These are phyloP conservation scores for Cyanidiococcus yangmingshanensis DNA, from an alignment of 23 red algal genomes.

Conservation along the genomic window DNA sequence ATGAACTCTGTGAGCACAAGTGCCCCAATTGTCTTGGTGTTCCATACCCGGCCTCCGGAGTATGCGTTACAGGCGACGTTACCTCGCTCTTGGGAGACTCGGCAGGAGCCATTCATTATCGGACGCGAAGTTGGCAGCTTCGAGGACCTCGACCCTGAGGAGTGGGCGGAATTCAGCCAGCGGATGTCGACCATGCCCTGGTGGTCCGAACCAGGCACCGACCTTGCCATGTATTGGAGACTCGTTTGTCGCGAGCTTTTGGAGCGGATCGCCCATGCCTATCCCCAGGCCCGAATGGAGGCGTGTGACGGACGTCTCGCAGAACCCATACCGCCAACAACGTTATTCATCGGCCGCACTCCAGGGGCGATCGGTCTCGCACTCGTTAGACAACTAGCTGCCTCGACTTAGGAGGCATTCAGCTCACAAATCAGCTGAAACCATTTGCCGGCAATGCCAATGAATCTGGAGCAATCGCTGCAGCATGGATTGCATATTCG, in stretches of 20 bases:
- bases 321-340: background rate
- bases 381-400: background rate
- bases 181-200: background rate
- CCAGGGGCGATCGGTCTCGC: constrained; percentile 10
- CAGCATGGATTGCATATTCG: too few relatives aligned
- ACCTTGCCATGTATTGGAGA: constrained; percentile 11
- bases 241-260: background rate
- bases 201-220: background rate
- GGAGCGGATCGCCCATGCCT: background rate
- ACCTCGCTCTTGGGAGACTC: background rate
- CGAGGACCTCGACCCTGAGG: background rate
- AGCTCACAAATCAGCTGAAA: too few relatives aligned
- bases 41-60: background rate
- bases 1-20: background rate
- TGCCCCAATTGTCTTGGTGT: background rate
- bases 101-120: background rate
- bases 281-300: background rate
- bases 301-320: background rate
- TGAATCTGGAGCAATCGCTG: too few relatives aligned
- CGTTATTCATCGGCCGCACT: background rate
- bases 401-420: too few relatives aligned
- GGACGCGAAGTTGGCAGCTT: background rate
- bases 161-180: background rate
- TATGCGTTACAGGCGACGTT: background rate
- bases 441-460: too few relatives aligned